Evolutionary conservation across 371 early-diverging fungal species (phyloP), one percentile per base, ranked within the genome.

Genomic region (Amoeboaphelidium protococcarum): DNA sequence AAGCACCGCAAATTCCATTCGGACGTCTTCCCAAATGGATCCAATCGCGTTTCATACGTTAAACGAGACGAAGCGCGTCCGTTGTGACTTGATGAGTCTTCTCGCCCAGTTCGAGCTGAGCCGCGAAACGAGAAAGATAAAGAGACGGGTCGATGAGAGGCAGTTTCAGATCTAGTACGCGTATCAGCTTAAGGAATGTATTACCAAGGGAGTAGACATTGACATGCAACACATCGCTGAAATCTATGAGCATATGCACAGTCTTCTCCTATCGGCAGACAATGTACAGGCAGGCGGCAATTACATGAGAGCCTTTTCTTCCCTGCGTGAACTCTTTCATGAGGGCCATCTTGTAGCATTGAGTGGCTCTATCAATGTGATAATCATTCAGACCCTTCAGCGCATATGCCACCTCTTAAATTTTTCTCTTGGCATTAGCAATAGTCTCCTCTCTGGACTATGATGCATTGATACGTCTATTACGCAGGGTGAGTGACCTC

Each of bases 1-100:
- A 75, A 2, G 97, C 98, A 25, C 94, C 99, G 64, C 99, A 99
- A 26, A 98, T 76, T 55, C 97, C 98, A n/a, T 91, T 78, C 4
- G 98, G 98, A 19, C 91, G 71, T 54, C 99, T 74, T 41, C 99
- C 99, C 1, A 73, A 76, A 41, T 78, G 68, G 47, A 99, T 90
- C 97, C 98, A 99, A 67, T 98, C 98, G 44, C 92, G 71, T 47
- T 88, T 82, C 97, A 99, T 94, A 44, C 99, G 73, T 47, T 76
- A 73, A 2, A 90, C 83, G 16, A 99, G 59, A 19, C 89, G 73
- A 21, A 78, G 62, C 0, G 96, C 86, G 52, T 88, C 85, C 24
- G 69, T 58, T 12, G 77, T 73, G 0, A 94, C 89, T 22, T 65
- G 60, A 42, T 69, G 71, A 16, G 78, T 80, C 53, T 79, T 77